These are phyloP conservation scores for Alternaria alternata DNA, from an alignment of 2,329 filamentous ascomycete genomes.

Conservation along the genomic window DNA sequence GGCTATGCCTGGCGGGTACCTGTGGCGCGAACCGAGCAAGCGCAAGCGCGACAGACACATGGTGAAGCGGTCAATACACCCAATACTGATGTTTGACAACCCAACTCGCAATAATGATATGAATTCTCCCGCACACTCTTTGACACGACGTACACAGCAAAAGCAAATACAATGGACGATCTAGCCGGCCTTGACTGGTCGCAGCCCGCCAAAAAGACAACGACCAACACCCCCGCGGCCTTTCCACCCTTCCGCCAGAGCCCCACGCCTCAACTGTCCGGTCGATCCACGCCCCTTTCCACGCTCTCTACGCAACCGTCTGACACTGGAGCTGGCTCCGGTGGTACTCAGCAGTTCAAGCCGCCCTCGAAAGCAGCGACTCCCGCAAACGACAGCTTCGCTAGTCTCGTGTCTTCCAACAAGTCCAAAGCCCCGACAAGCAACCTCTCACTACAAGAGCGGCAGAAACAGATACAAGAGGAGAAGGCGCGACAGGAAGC, in stretches of 20 bases:
- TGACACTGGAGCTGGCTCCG: slow-evolving; percentile 44
- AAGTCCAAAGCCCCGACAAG: slow-evolving; percentile 65
- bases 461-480: slow-evolving; percentile 76
- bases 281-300: slow-evolving; percentile 50
- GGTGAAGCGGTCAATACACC: slow-evolving; percentile 10
- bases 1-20: slow-evolving; percentile 7
- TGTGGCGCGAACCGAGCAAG: slow-evolving; percentile 22
- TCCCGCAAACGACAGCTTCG: slow-evolving; percentile 74
- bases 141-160: slow-evolving; percentile 10
- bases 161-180: slow-evolving; percentile 59
- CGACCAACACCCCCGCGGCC: slow-evolving; percentile 39
- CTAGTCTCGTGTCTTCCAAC: slow-evolving; percentile 74
- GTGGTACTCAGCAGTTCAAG: slow-evolving; percentile 55
- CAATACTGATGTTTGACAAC: neutral
- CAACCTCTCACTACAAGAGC: slow-evolving; percentile 73
- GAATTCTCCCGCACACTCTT: slow-evolving; percentile 16
- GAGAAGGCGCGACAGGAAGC: slow-evolving; percentile 80
- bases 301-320: slow-evolving; percentile 51
- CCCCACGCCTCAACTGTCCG: slow-evolving; percentile 52
- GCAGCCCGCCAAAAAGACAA: slow-evolving; percentile 38
- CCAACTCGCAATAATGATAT: slow-evolving; percentile 33
- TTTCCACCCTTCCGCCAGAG: slow-evolving; percentile 49
- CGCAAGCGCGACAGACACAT: slow-evolving; percentile 17
- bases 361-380: slow-evolving; percentile 61
- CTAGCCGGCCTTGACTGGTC: slow-evolving; percentile 60